Conservation (phyloP, 2,329 filamentous ascomycete species). For the Arthrobotrys musiformis region DNA sequence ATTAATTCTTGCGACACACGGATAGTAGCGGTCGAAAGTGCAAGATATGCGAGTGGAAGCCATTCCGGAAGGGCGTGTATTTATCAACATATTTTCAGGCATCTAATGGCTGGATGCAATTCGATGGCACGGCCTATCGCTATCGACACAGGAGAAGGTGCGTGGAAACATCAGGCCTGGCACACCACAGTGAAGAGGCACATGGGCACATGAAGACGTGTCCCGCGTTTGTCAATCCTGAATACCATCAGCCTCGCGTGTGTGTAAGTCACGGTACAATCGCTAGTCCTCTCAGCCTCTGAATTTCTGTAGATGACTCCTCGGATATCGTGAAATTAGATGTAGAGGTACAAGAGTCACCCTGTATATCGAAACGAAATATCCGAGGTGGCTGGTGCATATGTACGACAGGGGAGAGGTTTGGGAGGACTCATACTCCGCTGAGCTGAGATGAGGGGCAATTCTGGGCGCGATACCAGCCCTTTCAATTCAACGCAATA, state of each 20-base stretch:
- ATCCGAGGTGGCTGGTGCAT: constrained; percentile 4
- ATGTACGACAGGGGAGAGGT: neutral
- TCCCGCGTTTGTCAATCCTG: neutral
- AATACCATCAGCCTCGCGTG: constrained; percentile 4
- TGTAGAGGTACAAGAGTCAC: constrained; percentile 5
- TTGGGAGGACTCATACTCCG: neutral
- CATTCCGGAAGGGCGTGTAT: constrained; percentile 1
- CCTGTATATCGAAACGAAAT: neutral
- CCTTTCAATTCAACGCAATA: neutral
- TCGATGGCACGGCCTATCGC: neutral
- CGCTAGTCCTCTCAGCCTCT: neutral
- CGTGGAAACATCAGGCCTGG: constrained; percentile 1
- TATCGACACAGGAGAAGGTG: neutral
- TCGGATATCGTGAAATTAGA: constrained; percentile 1
- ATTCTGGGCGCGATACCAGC: neutral
- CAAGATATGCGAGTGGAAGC: neutral
- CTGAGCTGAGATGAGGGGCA: neutral
- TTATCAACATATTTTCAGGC: constrained; percentile 8
- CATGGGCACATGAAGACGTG: constrained; percentile 1
- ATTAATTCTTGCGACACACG: too few relatives aligned
- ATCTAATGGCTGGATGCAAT: neutral
- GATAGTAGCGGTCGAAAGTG: neutral
- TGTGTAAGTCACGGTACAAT: neutral
- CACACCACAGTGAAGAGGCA: neutral
- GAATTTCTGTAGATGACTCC: neutral